Percentiles rank a stretch among this genome's conserved stretches.
These are phyloP conservation scores for Ilyonectria sp. DNA, from an alignment of 2,329 filamentous ascomycete genomes.

Conservation along the genomic window DNA sequence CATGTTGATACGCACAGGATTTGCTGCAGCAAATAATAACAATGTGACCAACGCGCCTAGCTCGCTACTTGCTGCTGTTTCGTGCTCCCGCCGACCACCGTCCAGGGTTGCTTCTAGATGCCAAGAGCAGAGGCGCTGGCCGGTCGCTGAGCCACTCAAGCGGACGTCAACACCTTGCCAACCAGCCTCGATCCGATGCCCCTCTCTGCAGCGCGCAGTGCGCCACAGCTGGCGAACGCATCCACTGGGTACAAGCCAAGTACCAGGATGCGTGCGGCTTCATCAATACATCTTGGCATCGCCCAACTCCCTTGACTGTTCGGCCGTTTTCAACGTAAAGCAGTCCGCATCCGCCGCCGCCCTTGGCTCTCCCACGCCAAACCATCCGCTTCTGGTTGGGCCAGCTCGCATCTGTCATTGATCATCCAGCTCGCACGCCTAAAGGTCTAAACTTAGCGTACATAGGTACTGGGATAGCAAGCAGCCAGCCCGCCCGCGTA, in stretches of 20 bases:
- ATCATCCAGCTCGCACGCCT: neutral
- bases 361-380: neutral
- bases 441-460: neutral
- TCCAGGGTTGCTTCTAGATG: conserved; percentile 3
- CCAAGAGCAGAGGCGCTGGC: conserved; percentile 13
- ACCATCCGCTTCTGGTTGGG: neutral
- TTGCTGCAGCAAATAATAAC: conserved; percentile 6
- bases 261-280: neutral
- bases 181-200: conserved; percentile 22
- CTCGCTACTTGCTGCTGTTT: neutral
- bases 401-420: neutral
- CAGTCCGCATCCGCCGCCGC: conserved; percentile 7
- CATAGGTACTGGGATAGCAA: neutral
- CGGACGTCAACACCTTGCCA: conserved; percentile 39
- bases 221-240: conserved; percentile 28
- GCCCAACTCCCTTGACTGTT: neutral
- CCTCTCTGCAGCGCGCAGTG: neutral
- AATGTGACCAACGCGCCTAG: neutral
- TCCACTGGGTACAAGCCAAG: conserved; percentile 1
- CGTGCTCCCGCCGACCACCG: neutral
- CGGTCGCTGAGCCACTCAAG: conserved; percentile 42
- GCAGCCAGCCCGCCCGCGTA: neutral
- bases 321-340: conserved; percentile 11
- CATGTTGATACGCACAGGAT: conserved; percentile 16
- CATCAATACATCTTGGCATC: conserved; percentile 14